Conservation (phyloP, 768 basidiomycete genomes). For the Leucogyrophana mollusca region DNA sequence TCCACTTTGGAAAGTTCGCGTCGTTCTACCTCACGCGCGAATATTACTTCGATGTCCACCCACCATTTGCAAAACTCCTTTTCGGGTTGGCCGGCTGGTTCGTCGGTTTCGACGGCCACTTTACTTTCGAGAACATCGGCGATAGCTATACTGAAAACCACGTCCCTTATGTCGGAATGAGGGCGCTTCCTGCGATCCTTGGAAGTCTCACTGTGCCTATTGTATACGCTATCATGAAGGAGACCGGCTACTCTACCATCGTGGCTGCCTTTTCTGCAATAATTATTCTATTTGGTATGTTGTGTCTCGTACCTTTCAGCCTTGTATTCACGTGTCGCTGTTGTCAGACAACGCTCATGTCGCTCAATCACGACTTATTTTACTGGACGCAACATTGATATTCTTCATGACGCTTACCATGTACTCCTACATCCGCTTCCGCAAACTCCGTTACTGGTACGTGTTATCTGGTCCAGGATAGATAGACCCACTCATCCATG, state of each 20-base stretch:
- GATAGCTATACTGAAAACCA: slow-evolving; percentile 85
- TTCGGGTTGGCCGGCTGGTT: slow-evolving; percentile 96
- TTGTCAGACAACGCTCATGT: slow-evolving; percentile 89
- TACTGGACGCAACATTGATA: slow-evolving; percentile 90
- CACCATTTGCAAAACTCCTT: slow-evolving; percentile 93
- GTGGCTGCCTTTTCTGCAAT: slow-evolving; percentile 88
- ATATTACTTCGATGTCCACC: slow-evolving; percentile 99
- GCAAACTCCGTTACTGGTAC: slow-evolving; percentile 87
- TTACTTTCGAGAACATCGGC: slow-evolving; percentile 93
- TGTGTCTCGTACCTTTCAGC: background rate
- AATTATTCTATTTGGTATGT: slow-evolving; percentile 85
- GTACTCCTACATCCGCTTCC: slow-evolving; percentile 91
- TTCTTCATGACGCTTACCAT: slow-evolving; percentile 96
- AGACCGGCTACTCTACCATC: slow-evolving; percentile 91
- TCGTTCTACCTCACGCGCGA: slow-evolving; percentile 88
- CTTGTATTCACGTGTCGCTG: slow-evolving; percentile 7
- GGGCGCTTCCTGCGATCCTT: slow-evolving; percentile 88
- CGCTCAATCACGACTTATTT: slow-evolving; percentile 93
- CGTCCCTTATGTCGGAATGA: slow-evolving; percentile 93
- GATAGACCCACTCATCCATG: slow-evolving; percentile 6
- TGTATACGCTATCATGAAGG: slow-evolving; percentile 96
- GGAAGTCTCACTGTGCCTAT: slow-evolving; percentile 89
- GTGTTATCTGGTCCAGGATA: slow-evolving; percentile 19
- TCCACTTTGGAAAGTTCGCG: slow-evolving; percentile 98
- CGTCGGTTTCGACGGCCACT: slow-evolving; percentile 92